A percentile compares a stretch with the other conserved stretches of the same genome.
Evolutionary conservation across 371 early-diverging fungal genomes (phyloP).

Genomic region (Rhizopus stolonifer): DNA sequence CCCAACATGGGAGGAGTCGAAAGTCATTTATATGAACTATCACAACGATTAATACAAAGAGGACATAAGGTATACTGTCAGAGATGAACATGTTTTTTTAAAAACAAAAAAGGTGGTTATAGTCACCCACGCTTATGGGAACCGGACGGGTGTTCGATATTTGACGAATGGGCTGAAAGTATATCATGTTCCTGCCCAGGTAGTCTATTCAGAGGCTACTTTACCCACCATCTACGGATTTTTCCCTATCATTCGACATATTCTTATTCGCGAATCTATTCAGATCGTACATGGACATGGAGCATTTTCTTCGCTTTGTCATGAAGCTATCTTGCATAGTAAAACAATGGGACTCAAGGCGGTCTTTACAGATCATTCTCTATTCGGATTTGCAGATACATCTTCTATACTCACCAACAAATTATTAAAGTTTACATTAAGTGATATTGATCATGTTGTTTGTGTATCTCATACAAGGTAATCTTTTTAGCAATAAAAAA

Average conservation of each 20-base stretch:
- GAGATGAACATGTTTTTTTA: background rate
- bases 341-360: constrained; percentile 94
- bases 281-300: constrained; percentile 97
- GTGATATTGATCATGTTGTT: constrained; percentile 95
- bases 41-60: constrained; percentile 83
- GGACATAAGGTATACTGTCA: constrained; percentile 84
- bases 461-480: constrained; percentile 98
- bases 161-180: constrained; percentile 95
- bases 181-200: constrained; percentile 92
- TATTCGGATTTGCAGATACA: constrained; percentile 96
- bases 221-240: constrained; percentile 94
- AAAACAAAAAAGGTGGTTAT: constrained; percentile 60
- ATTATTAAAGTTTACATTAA: constrained; percentile 90
- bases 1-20: constrained; percentile 99
- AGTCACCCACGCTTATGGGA: constrained; percentile 88
- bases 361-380: constrained; percentile 98
- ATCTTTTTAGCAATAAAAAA: background rate
- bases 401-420: constrained; percentile 95
- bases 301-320: constrained; percentile 92
- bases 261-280: constrained; percentile 90
- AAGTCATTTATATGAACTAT: constrained; percentile 92
- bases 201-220: constrained; percentile 86
- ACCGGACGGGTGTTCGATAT: constrained; percentile 88
- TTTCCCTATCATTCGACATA: constrained; percentile 90
- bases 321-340: constrained; percentile 96